Evolutionary conservation across 805 yeast genomes (phyloP).

Genomic region (Barnettozyma salicaria): DNA sequence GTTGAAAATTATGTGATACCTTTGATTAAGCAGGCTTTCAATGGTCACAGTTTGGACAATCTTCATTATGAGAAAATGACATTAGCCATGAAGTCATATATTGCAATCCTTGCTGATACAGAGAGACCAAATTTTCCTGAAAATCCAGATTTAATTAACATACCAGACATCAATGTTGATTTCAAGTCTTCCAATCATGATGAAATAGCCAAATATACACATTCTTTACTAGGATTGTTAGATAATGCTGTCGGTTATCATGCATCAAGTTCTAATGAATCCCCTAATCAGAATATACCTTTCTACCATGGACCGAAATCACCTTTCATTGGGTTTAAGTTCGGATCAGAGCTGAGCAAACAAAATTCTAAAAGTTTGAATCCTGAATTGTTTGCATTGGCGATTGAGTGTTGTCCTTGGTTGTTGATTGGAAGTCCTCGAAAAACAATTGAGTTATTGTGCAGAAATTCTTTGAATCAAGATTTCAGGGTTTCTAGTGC

Average conservation of each 20-base stretch:
- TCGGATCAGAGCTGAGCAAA: constrained; percentile 36
- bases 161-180: constrained; percentile 29
- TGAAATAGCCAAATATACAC: constrained; percentile 58
- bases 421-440: constrained; percentile 53
- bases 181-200: constrained; percentile 46
- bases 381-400: constrained; percentile 58
- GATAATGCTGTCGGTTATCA: constrained; percentile 52
- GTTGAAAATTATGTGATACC: constrained; percentile 75
- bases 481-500: constrained; percentile 57
- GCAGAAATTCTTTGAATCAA: constrained; percentile 69
- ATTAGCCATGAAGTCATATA: constrained; percentile 64
- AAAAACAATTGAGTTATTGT: constrained; percentile 65
- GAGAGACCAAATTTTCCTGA: constrained; percentile 75
- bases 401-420: constrained; percentile 73
- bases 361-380: constrained; percentile 34
- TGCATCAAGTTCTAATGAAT: constrained; percentile 25
- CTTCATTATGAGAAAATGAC: constrained; percentile 65
- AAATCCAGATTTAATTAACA: constrained; percentile 28
- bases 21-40: constrained; percentile 55
- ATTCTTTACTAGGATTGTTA: constrained; percentile 47
- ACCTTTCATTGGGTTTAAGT: constrained; percentile 33
- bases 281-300: constrained; percentile 30
- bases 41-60: constrained; percentile 52
- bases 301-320: constrained; percentile 29
- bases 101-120: constrained; percentile 61